Percentiles rank a stretch among this genome's conserved stretches.
These are phyloP conservation scores for Neurospora tetrasperma DNA, from an alignment of 495 filamentous ascomycete genomes.

Conservation along the genomic window DNA sequence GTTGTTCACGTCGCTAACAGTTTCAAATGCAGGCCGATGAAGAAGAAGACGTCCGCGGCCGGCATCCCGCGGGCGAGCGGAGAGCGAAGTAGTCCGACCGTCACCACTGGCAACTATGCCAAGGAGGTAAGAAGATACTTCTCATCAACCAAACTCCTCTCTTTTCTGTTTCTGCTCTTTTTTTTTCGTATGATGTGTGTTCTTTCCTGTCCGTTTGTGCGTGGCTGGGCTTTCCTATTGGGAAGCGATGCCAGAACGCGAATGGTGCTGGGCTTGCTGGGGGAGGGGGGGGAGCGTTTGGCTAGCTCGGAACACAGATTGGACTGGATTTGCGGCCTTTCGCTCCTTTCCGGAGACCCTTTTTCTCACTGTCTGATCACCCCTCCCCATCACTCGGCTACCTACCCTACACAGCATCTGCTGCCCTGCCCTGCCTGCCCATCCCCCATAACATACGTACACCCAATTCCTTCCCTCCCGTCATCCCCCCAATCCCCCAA, in stretches of 20 bases:
- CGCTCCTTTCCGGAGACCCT: background rate
- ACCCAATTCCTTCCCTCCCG: background rate
- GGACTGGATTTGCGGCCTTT: background rate
- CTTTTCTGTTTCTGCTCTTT: background rate
- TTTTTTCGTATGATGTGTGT: constrained; percentile 2
- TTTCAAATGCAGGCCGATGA: constrained; percentile 36
- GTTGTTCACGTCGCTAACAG: constrained; percentile 6
- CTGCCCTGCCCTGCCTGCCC: background rate
- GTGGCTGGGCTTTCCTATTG: background rate
- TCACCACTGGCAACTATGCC: constrained; percentile 29
- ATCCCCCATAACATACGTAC: background rate
- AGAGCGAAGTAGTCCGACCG: constrained; percentile 37
- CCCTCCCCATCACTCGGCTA: background rate
- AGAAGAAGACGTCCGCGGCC: constrained; percentile 42
- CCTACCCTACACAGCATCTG: constrained; percentile 1
- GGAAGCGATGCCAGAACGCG: background rate
- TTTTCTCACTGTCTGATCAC: background rate
- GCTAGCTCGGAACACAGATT: background rate
- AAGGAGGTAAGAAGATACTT: constrained; percentile 32
- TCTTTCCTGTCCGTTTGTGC: constrained; percentile 1
- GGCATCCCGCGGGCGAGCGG: constrained; percentile 43
- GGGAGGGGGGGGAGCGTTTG: background rate
- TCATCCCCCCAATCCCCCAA: background rate
- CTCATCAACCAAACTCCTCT: constrained; percentile 9
- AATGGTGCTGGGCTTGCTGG: background rate